Percentiles rank a stretch among this genome's conserved stretches.
phyloP scores from a whole-genome alignment of 495 filamentous ascomycete genomes.

The Aspergillus biplanus region DNA sequence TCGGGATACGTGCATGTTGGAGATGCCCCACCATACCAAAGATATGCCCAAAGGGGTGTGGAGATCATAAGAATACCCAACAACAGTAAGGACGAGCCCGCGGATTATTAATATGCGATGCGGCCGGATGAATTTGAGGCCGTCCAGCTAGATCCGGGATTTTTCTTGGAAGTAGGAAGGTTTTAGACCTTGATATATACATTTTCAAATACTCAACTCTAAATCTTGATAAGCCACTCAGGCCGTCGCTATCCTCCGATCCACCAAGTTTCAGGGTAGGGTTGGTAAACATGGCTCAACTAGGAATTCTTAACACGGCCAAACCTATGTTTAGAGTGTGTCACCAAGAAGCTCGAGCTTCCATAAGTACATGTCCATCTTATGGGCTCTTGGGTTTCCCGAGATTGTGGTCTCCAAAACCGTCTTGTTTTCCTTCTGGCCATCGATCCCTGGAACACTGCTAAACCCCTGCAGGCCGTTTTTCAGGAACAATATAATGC shows the following conservation, averaged over 20 bases:
- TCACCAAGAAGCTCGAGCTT: background rate
- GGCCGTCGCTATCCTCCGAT: too few relatives aligned
- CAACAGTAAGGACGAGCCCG: background rate
- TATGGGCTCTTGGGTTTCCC: slow-evolving; percentile 17
- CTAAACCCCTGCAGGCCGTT: slow-evolving; percentile 7
- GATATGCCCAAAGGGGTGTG: background rate
- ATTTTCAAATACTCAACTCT: too few relatives aligned
- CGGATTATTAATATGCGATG: background rate
- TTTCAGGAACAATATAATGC: slow-evolving; percentile 11
- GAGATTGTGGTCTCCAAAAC: slow-evolving; percentile 12
- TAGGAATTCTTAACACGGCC: background rate
- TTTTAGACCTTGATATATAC: too few relatives aligned
- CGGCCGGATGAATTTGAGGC: too few relatives aligned
- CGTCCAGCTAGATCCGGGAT: too few relatives aligned
- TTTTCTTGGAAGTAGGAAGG: too few relatives aligned
- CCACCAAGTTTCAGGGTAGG: too few relatives aligned
- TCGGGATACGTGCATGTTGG: background rate
- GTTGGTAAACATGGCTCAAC: too few relatives aligned
- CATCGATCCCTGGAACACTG: slow-evolving; percentile 4
- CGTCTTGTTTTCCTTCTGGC: slow-evolving; percentile 1
- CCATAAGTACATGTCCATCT: slow-evolving; percentile 19
- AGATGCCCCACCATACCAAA: background rate
- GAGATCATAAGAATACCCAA: background rate
- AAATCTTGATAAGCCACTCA: too few relatives aligned
- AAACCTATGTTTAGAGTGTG: background rate